phyloP scores from a whole-genome alignment of 306 rosid species.

The Echinosophora koreensis region DNA sequence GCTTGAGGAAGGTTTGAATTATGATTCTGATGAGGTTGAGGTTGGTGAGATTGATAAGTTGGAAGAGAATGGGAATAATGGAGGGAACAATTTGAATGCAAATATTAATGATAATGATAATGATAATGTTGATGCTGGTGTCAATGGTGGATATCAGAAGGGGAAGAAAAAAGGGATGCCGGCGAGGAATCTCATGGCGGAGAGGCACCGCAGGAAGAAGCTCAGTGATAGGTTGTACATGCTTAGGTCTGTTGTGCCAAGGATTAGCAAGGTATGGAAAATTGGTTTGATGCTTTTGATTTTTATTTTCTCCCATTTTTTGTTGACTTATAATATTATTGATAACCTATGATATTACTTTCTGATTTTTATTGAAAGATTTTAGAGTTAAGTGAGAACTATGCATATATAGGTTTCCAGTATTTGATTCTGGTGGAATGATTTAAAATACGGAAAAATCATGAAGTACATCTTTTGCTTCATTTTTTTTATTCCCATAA shows the following conservation, averaged over 20 bases:
- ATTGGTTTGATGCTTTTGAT: background rate
- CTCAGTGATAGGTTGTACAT: constrained; percentile 82
- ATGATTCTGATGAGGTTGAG: constrained; percentile 63
- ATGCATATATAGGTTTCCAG: background rate
- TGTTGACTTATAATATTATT: background rate
- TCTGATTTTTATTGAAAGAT: background rate
- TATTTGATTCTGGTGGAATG: background rate
- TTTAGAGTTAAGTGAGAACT: background rate
- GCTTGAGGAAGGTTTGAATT: constrained; percentile 64
- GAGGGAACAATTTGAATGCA: constrained; percentile 55
- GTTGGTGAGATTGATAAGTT: constrained; percentile 49
- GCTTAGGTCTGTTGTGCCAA: constrained; percentile 91
- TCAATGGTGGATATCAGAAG: constrained; percentile 61
- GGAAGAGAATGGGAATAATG: constrained; percentile 58
- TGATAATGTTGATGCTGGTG: background rate
- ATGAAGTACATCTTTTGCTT: background rate
- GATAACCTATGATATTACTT: background rate
- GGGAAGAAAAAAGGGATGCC: constrained; percentile 84
- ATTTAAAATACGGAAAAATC: background rate
- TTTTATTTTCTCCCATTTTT: background rate
- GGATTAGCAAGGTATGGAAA: constrained; percentile 77
- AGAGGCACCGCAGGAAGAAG: constrained; percentile 90
- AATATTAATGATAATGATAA: constrained; percentile 30
- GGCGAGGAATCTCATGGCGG: constrained; percentile 87
- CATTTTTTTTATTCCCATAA: background rate